Conservation (phyloP, 805 yeast species). For the Suhomyces faveliae region DNA sequence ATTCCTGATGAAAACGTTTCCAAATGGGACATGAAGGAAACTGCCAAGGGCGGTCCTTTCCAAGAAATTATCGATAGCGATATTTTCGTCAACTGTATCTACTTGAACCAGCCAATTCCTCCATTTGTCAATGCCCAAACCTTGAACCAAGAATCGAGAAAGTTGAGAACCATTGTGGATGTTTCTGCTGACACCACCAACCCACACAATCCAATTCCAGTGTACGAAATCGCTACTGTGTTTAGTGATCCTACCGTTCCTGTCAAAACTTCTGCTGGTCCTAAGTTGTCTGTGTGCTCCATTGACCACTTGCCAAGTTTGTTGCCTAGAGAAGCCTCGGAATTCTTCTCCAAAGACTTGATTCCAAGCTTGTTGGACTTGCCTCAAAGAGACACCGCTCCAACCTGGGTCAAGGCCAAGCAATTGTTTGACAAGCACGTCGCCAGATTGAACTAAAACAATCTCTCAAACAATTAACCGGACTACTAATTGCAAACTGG, state of each 20-base stretch:
- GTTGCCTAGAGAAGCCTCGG: slow-evolving; percentile 96
- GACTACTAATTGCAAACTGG: too few species aligned
- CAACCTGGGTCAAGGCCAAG: slow-evolving; percentile 92
- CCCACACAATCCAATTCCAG: slow-evolving; percentile 97
- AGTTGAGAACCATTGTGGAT: slow-evolving; percentile 88
- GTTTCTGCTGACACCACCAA: slow-evolving; percentile 99
- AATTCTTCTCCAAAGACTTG: slow-evolving; percentile 81
- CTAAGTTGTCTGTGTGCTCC: slow-evolving; percentile 85
- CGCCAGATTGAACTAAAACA: slow-evolving; percentile 50
- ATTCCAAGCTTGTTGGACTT: slow-evolving; percentile 85
- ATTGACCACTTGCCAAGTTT: slow-evolving; percentile 96
- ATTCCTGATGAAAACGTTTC: slow-evolving; percentile 78
- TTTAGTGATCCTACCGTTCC: slow-evolving; percentile 87
- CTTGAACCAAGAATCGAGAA: slow-evolving; percentile 68
- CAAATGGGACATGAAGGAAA: slow-evolving; percentile 97
- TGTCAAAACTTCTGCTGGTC: slow-evolving; percentile 77
- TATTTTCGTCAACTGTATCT: slow-evolving; percentile 93
- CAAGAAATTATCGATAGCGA: slow-evolving; percentile 84
- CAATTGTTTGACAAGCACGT: slow-evolving; percentile 81
- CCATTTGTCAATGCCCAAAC: slow-evolving; percentile 77
- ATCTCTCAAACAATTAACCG: too few species aligned
- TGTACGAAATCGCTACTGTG: slow-evolving; percentile 84
- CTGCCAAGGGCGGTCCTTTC: slow-evolving; percentile 97
- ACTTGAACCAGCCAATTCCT: slow-evolving; percentile 87
- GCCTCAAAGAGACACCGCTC: slow-evolving; percentile 76